Base-by-base conservation (phyloP, 148 eudicot species). In the Nepenthes mirabilis region DNA sequence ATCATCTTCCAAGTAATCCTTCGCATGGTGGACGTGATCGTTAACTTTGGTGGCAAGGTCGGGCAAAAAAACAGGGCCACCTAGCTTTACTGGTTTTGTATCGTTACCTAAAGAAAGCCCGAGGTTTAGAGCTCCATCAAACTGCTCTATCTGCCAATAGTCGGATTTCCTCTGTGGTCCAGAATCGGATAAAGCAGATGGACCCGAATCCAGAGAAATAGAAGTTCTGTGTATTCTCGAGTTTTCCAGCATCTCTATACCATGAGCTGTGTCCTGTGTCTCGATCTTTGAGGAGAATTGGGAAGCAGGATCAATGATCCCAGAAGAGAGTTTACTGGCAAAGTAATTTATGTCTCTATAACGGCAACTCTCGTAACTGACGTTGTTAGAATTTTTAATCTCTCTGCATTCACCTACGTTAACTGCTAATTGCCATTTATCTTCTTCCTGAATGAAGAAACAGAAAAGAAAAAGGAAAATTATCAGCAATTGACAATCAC, bases 171-270 rank as follows among this genome's bases (percentile, higher is more conserved):
- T 53, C 60, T 43, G 9, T 34, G 50, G 47, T 37, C 51, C 61
- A 37, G 56, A 61, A 9, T 60, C 65, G 0, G 71, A 66, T 37
- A 71, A 66, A 34, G 60, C 63, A 43, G 75, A 70, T 43, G 72
- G 79, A 11, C 69, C 68, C 0, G 72, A 75, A 34, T 75, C 71
- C 43, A 75, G 3, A 37, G 75, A 75, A 35, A 70, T 57, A 12
- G 72, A 59, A 54, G 62, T 58, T 11, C 52, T 52, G 63, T 56
- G 58, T 43, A 36, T 57, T 9, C 40, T 45, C 8, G 14, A 8
- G 12, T 10, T 33, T 34, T 5, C 59, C n/a, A 12, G 13, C 2
- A 40, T 14, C 47, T 11, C 61, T 8, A 40, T 40, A 40, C 23
- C 23, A 32, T 59, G 32, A 1, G 23, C 2, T 9, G 11, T 5